Evolutionary conservation across 768 basidiomycete genomes (phyloP), one percentile per base, ranked within the genome.

Genomic region (Phylloporus rhodoxanthus): DNA sequence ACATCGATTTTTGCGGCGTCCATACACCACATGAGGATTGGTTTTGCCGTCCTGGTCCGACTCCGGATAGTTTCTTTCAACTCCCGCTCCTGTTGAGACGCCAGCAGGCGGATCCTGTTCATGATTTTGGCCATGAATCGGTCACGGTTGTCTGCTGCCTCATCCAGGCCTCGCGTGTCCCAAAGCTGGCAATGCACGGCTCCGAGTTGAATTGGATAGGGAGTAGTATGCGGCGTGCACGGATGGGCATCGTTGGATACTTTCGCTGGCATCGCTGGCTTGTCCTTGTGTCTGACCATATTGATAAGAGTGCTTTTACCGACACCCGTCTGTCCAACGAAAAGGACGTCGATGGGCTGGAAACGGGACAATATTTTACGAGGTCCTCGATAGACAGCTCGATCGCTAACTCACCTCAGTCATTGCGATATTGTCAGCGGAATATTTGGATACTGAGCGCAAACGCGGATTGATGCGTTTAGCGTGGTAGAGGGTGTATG

Each of bases 11-110:
- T 62, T 25, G 51, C 13, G 46, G 63, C 62, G 17, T 55, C 34
- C 15, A 65, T 57, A 42, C 62, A 63, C 62, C 62, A 63, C 14
- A 65, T n/a, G 7, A 63, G 48, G 15, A 62, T 53, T 19, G 60
- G 58, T 32, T 8, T 44, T 5, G 48, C 29, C 11, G 8, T 13
- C n/a, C 5, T 56, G 14, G 40, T 56, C 17, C 57, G 33, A 17
- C 23, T 29, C 2, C 47, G 45, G 13, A 65, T 42, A 23, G 49
- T 21, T 6, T 45, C 48, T 37, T 43, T 57, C 55, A 63, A 42
- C 32, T 65, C 57, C 37, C 53, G 57, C 6, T 52, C 48, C 30
- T 59, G 63, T 23, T 51, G 52, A 19, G 23, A 44, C 19, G 38
- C 34, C 33, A 45, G 26, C 19, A 45, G 43, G 46, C 53, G 60